phyloP scores from a whole-genome alignment of 257 asterid species.

The Parsonsia alboflavescens region DNA sequence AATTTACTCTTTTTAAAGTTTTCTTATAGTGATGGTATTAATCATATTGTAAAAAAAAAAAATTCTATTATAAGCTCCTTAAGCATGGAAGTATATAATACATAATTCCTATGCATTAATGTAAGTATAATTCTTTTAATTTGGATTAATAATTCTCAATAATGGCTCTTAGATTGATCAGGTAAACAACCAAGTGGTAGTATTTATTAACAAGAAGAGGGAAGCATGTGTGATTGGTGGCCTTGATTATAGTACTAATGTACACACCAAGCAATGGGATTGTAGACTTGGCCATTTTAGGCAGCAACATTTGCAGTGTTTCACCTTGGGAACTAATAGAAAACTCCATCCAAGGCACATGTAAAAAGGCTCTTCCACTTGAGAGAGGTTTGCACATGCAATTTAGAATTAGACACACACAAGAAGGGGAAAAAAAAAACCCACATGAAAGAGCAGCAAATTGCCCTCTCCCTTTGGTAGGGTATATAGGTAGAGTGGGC shows the following conservation, averaged over 20 bases:
- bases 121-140: too few relatives aligned
- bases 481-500: background rate
- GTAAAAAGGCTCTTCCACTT: background rate
- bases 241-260: background rate
- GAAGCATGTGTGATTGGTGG: constrained; percentile 12
- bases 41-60: background rate
- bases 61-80: too few relatives aligned
- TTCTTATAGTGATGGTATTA: background rate
- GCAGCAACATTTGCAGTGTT: background rate
- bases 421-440: background rate
- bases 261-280: background rate
- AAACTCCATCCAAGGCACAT: constrained; percentile 7
- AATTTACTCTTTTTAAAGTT: background rate
- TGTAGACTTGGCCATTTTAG: background rate
- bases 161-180: too few relatives aligned
- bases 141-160: background rate
- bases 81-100: too few relatives aligned
- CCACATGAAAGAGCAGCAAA: background rate
- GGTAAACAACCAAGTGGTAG: too few relatives aligned
- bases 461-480: background rate
- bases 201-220: background rate
- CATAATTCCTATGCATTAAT: too few relatives aligned
- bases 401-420: background rate
- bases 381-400: constrained; percentile 3
- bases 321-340: background rate